Conservation (phyloP, 164 flowering plant species). For the Litsea cubeba region DNA sequence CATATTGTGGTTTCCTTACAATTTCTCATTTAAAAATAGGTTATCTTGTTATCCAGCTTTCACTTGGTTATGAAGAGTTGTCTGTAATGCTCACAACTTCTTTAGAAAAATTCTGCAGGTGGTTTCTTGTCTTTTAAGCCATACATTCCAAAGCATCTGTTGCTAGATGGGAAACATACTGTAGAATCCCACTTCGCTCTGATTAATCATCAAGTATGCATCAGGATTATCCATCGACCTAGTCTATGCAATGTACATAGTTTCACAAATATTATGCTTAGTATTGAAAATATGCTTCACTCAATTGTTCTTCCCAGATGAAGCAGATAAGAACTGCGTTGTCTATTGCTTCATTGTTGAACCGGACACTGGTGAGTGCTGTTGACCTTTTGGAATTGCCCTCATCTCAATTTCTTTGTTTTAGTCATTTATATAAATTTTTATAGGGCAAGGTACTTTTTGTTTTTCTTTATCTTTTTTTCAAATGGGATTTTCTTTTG, state of each 20-base stretch:
- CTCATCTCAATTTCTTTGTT: background rate
- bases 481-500: background rate
- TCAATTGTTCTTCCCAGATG: slow-evolving; percentile 40
- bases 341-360: slow-evolving; percentile 78
- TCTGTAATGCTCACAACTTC: background rate
- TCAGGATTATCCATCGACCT: slow-evolving; percentile 10
- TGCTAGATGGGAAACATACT: slow-evolving; percentile 77
- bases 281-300: background rate
- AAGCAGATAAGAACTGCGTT: slow-evolving; percentile 94
- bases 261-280: background rate
- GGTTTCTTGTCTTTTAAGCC: slow-evolving; percentile 92
- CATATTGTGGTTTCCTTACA: too few species aligned
- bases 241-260: background rate
- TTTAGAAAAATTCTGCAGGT: slow-evolving; percentile 51
- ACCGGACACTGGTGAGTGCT: slow-evolving; percentile 79
- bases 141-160: slow-evolving; percentile 74
- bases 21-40: background rate
- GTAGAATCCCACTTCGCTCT: slow-evolving; percentile 83
- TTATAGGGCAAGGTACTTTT: too few species aligned
- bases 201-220: slow-evolving; percentile 74
- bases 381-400: background rate
- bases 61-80: background rate
- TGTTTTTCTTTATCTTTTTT: background rate
- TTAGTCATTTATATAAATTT: background rate
- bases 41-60: background rate